Conservation (phyloP, 2,329 filamentous ascomycete species). For the Atkinsonella hypoxylon region DNA sequence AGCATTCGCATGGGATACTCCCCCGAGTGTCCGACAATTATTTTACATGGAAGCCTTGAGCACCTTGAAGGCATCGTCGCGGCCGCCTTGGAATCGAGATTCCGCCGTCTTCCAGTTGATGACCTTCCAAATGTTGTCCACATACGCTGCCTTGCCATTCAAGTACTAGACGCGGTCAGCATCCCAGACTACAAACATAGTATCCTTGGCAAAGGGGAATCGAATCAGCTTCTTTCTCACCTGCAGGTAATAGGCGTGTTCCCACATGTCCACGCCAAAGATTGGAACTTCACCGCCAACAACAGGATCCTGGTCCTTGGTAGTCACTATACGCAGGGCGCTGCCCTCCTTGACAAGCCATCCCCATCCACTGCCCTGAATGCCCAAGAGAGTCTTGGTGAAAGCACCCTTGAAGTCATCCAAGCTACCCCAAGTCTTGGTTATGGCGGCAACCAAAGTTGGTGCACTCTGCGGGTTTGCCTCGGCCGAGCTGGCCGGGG, state of each 20-base stretch:
- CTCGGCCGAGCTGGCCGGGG: conserved; percentile 45
- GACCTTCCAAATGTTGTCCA: conserved; percentile 66
- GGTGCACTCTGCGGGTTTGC: conserved; percentile 40
- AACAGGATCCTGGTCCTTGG: conserved; percentile 78
- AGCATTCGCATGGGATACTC: too few relatives aligned
- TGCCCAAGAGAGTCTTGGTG: conserved; percentile 49
- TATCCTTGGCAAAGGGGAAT: conserved; percentile 4
- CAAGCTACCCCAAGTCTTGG: conserved; percentile 55
- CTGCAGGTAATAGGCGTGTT: conserved; percentile 85
- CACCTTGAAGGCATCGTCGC: conserved; percentile 33
- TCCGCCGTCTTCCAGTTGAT: conserved; percentile 68
- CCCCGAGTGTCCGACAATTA: too few relatives aligned
- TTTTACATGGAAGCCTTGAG: conserved; percentile 29
- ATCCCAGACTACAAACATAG: neutral
- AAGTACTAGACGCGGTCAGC: conserved; percentile 44
- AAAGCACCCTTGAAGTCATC: conserved; percentile 56
- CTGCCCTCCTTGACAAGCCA: conserved; percentile 62
- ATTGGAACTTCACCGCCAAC: conserved; percentile 53
- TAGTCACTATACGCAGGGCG: conserved; percentile 59
- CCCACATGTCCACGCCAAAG: conserved; percentile 82
- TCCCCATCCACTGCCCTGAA: conserved; percentile 81
- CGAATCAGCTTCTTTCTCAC: too few relatives aligned
- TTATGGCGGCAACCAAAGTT: conserved; percentile 47
- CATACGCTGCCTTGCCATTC: conserved; percentile 63
- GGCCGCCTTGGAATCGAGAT: conserved; percentile 41